Percentiles rank a stretch among this genome's conserved stretches.
Evolutionary conservation across 192 early-diverging fungal genomes (phyloP).

Genomic region (Podila clonocystis): DNA sequence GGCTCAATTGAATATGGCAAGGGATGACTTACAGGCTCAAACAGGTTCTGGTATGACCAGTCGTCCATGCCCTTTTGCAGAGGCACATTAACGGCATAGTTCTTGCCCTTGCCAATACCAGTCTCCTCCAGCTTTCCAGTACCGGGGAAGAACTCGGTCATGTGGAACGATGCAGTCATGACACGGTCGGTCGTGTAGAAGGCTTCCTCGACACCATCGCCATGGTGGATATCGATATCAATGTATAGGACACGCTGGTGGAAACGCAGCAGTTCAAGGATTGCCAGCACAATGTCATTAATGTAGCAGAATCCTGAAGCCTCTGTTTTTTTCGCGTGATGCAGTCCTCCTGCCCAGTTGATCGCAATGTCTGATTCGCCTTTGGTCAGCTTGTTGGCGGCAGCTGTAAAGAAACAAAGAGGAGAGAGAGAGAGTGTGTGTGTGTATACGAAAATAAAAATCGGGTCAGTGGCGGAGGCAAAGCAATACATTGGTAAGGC

Average conservation of each 20-base stretch:
- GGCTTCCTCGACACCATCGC: conserved; percentile 95
- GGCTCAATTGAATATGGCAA: background rate
- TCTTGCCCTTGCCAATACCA: conserved; percentile 87
- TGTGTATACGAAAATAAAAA: too few species aligned
- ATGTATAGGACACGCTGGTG: conserved; percentile 96
- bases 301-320: conserved; percentile 97
- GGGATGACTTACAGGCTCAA: conserved; percentile 62
- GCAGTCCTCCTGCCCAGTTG: conserved; percentile 93
- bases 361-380: conserved; percentile 77
- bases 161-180: conserved; percentile 97
- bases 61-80: conserved; percentile 97
- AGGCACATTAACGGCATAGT: conserved; percentile 96
- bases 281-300: conserved; percentile 92
- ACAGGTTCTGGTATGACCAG: conserved; percentile 78
- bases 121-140: conserved; percentile 92
- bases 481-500: too few species aligned
- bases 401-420: conserved; percentile 47
- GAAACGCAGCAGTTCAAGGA: conserved; percentile 76
- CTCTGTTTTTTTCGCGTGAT: conserved; percentile 84
- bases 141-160: conserved; percentile 96
- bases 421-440: background rate
- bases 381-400: conserved; percentile 69
- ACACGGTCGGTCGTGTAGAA: conserved; percentile 95
- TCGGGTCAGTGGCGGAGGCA: background rate
- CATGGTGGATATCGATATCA: conserved; percentile 93